phyloP scores from a whole-genome alignment of 306 rosid species.

The Crataegus laevigata region DNA sequence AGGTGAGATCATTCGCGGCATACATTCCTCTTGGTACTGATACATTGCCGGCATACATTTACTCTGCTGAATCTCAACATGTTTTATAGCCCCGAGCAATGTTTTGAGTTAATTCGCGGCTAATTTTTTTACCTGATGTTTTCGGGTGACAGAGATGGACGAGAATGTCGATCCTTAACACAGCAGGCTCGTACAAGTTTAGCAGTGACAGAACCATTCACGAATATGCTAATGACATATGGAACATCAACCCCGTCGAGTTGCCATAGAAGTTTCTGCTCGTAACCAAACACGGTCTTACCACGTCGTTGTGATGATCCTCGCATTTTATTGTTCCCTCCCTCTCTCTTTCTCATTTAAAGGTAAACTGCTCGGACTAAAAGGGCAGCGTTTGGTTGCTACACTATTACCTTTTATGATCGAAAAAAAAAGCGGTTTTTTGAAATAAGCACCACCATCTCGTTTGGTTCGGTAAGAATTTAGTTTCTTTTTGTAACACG shows the following conservation, averaged over 20 bases:
- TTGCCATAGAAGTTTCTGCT: constrained; percentile 34
- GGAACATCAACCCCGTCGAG: constrained; percentile 69
- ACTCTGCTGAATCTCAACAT: neutral
- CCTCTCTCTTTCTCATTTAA: neutral
- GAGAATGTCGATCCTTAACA: constrained; percentile 87
- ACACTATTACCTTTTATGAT: neutral
- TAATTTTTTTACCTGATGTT: constrained; percentile 13
- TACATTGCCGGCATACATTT: neutral
- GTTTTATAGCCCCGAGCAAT: neutral
- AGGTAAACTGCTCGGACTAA: constrained; percentile 2
- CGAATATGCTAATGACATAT: constrained; percentile 83
- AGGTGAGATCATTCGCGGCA: constrained; percentile 20
- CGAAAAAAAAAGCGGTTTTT: neutral
- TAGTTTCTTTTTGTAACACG: too few relatives aligned
- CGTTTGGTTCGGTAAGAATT: too few relatives aligned
- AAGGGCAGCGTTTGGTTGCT: constrained; percentile 1
- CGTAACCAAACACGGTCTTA: constrained; percentile 11
- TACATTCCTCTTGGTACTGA: neutral
- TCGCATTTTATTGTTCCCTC: neutral
- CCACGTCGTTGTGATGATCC: constrained; percentile 18
- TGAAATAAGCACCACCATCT: neutral
- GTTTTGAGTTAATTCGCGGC: neutral
- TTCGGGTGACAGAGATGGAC: constrained; percentile 72
- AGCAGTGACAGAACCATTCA: constrained; percentile 98
- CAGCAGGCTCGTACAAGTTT: constrained; percentile 93